phyloP scores from a whole-genome alignment of 2,329 filamentous ascomycete genomes.

The Pseudogymnoascus sp. region DNA sequence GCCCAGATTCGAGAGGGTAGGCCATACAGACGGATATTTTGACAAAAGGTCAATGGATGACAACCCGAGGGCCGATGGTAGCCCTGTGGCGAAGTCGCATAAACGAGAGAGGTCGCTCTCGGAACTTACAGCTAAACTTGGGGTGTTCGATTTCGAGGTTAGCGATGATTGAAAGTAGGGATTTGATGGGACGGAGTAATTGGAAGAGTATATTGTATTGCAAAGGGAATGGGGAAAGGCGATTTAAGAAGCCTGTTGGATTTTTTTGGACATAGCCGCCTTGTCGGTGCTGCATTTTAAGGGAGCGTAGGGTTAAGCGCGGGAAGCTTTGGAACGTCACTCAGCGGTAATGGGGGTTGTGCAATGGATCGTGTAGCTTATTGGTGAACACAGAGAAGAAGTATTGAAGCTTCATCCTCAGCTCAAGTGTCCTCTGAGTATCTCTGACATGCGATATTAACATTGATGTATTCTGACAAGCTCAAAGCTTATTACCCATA shows the following conservation, averaged over 20 bases:
- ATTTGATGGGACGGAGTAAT: background rate
- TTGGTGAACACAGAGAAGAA: background rate
- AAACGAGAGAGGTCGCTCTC: slow-evolving; percentile 32
- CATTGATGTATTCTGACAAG: background rate
- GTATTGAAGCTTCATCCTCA: background rate
- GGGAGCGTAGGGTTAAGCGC: background rate
- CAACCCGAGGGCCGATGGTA: slow-evolving; percentile 30
- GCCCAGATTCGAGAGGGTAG: slow-evolving; percentile 22
- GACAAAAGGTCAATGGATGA: slow-evolving; percentile 18
- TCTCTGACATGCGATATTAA: background rate
- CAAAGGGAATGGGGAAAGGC: background rate
- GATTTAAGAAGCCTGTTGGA: slow-evolving; percentile 2
- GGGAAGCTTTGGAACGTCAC: background rate
- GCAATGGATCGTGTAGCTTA: background rate
- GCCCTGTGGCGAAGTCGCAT: slow-evolving; percentile 40
- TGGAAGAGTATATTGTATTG: background rate
- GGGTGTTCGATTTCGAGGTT: background rate
- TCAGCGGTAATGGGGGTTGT: background rate
- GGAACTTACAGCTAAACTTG: slow-evolving; percentile 12
- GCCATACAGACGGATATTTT: slow-evolving; percentile 27
- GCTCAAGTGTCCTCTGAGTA: background rate
- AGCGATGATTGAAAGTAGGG: background rate
- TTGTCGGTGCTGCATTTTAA: slow-evolving; percentile 1
- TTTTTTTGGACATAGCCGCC: slow-evolving; percentile 4
- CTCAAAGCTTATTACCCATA: background rate